phyloP scores from a whole-genome alignment of 2,329 filamentous ascomycete species.

The Ceratocystis lukuohia region DNA sequence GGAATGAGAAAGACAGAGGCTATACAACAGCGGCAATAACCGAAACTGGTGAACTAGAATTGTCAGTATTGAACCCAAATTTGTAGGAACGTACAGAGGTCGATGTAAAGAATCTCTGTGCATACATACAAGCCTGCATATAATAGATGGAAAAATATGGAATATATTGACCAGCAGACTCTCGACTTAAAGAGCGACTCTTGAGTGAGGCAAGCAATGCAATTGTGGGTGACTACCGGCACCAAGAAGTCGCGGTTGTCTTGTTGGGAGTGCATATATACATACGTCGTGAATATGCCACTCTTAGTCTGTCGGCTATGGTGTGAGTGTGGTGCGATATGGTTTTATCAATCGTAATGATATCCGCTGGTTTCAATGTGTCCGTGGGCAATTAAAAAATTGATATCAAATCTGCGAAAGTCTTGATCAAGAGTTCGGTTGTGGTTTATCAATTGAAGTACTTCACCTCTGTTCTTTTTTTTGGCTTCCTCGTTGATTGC shows the following conservation, averaged over 20 bases:
- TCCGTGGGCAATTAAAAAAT: not conserved
- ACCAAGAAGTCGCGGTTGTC: not conserved
- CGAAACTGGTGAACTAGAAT: not conserved
- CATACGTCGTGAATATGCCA: not conserved
- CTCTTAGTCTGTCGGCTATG: not conserved
- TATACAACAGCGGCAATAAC: constrained; percentile 1
- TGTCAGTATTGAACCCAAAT: not conserved
- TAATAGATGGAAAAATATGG: not conserved
- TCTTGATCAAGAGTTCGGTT: not conserved
- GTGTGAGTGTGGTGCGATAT: not conserved
- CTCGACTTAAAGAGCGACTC: too few relatives aligned
- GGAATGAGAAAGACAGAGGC: not conserved
- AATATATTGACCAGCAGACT: too few relatives aligned
- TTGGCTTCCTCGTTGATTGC: not conserved
- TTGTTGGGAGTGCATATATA: not conserved
- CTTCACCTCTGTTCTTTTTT: not conserved
- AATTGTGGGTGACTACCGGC: not conserved
- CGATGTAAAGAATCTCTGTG: not conserved
- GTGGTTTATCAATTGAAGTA: not conserved
- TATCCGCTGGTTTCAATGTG: not conserved
- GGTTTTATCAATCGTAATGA: not conserved
- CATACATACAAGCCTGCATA: not conserved
- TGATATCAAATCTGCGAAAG: not conserved
- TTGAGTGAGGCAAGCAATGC: too few relatives aligned
- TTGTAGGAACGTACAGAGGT: not conserved